Evolutionary conservation across 1,284 basidiomycete genomes (phyloP), one percentile per base, ranked within the genome.

Genomic region (Cutaneotrichosporon daszewskae): DNA sequence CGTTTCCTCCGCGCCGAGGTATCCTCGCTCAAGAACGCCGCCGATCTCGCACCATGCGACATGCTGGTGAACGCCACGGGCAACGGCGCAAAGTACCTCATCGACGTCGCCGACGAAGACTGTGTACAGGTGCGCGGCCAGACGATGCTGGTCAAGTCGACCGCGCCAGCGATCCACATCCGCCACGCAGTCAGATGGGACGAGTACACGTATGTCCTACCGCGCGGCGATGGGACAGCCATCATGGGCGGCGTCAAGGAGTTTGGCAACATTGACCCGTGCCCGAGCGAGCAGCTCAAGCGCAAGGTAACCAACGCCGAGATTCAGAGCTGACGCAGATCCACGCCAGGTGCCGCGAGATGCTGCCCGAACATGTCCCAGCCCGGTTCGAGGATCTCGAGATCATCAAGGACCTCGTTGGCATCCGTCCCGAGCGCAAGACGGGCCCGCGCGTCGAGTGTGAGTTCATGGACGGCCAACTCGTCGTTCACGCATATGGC

Each of bases 221-320:
- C 47, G n/a, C 36, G 47, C 14, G 43, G 47, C 14, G 47, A 49
- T 22, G 47, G 47, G 17, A 49, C 47, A 32, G 47, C 43, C 4
- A 38, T 48, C 24, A 20, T 49, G 24, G 47, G 47, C 8, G 47
- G 47, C 9, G 41, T 44, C 25, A 49, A 49, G 42, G 43, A 44
- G 26, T 40, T 40, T 23, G 20, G 28, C 37, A 28, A 40, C 29
- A 40, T 40, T 22, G 31, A 40, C 31, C 39, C 39, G 13, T 23
- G 17, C 17, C 23, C 33, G 18, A 19, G 28, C 37, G 37, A 38
- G 24, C 25, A 38, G 14, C 37, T 38, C 23, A 38, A 38, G 25
- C 37, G 37, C 4, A n/a, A 11, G 18, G 34, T 36, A 16, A 36
- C n/a, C n/a, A n/a, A n/a, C n/a, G n/a, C 18, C 22, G 12, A 36